Base-by-base conservation (phyloP, 805 yeast genomes). In the Schwanniomyces yamadae region DNA sequence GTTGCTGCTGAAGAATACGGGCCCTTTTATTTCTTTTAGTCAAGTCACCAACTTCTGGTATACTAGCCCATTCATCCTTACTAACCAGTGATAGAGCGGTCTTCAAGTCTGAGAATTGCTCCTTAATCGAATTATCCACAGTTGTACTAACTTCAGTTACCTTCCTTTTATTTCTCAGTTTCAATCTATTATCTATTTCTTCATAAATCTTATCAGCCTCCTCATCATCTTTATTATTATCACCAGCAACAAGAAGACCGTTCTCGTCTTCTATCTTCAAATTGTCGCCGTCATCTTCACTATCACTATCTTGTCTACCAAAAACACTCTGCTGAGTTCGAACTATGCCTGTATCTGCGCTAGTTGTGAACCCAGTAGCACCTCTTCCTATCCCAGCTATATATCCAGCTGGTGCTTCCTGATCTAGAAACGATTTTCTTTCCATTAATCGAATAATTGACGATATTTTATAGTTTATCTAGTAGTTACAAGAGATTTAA, bases 361-460 rank as follows among this genome's bases (percentile, higher is more conserved):
- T 75, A 0, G 96, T 88, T 0, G 90, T 80, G 59, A 93, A 90
- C 4, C 97, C 98, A 1, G 86, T 77, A 1, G 97, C 98, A 18
- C 99, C 99, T 54, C 99, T 71, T 0, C 97, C 98, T 6, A 89
- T 61, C 17, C 99, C 99, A 3, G 98, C 84, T 26, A 89, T 75
- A 54, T 91, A 91, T 5, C 95, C 95, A 2, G 83, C 76, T 0
- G 99, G 99, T 1, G 98, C 83, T 42, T 80, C 79, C 63, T 84
- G 87, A 52, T 84, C 88, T 31, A 91, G 66, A 59, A 93, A 93
- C 4, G 78, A 65, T 41, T 73, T 74, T 38, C 78, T 56, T 20
- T 75, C 77, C 82, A 73, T 72, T 12, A 16, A n/a, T n/a, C n/a
- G n/a, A n/a, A n/a, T n/a, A n/a, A n/a, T n/a, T n/a, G n/a, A n/a